Conservation (phyloP, 2,329 filamentous ascomycete genomes). For the Emmonsia crescens region DNA sequence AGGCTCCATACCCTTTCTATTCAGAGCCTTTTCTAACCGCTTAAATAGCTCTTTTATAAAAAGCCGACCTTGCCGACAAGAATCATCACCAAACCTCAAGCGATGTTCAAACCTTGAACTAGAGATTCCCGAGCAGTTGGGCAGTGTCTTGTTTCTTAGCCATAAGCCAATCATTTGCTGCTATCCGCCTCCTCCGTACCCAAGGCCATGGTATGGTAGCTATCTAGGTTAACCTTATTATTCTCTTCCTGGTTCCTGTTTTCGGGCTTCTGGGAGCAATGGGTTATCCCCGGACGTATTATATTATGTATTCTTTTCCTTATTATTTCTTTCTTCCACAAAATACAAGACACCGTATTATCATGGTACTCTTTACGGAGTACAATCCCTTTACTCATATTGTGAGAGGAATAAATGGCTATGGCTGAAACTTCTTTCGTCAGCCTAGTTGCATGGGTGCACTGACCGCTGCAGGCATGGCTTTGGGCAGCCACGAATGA, state of each 20-base stretch:
- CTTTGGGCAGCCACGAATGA: not conserved
- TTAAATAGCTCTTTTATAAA: too few species aligned
- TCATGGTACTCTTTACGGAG: too few species aligned
- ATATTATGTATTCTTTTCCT: not conserved
- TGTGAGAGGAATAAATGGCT: not conserved
- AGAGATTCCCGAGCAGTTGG: not conserved
- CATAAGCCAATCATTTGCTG: not conserved
- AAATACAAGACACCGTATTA: too few species aligned
- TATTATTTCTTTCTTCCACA: not conserved
- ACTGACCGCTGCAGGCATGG: not conserved
- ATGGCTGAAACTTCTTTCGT: not conserved
- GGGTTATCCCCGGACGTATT: not conserved
- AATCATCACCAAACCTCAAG: not conserved
- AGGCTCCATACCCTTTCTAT: too few species aligned
- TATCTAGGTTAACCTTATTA: not conserved
- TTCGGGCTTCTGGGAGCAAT: not conserved
- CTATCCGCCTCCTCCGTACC: not conserved
- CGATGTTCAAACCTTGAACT: not conserved
- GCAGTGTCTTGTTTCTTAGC: not conserved
- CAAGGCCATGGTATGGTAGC: not conserved
- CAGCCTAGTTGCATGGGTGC: not conserved
- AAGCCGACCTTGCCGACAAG: not conserved
- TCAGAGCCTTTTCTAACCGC: too few species aligned
- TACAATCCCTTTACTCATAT: not conserved
- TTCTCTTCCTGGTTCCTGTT: not conserved